Conservation (phyloP, 2,329 filamentous ascomycete genomes). For the Pestalotiopsis fici region DNA sequence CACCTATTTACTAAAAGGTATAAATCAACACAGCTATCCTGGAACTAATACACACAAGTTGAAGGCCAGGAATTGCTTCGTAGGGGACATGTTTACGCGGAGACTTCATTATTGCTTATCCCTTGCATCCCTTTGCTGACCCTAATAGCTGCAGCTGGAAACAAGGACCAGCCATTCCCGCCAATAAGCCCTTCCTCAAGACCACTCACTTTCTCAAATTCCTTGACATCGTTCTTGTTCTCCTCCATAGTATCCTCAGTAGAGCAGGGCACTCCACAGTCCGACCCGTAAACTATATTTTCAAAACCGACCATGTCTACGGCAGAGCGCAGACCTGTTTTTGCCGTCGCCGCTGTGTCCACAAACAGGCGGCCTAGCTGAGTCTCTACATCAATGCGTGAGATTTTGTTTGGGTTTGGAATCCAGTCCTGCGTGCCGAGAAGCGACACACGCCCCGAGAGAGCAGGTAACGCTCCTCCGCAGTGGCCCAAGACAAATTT, state of each 20-base stretch:
- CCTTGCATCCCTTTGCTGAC: background rate
- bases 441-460: background rate
- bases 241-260: background rate
- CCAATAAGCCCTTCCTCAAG: background rate
- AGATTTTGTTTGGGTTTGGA: background rate
- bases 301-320: background rate
- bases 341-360: background rate
- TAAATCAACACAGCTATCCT: no score
- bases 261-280: background rate
- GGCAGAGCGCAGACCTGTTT: background rate
- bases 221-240: background rate
- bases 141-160: background rate
- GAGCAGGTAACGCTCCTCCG: background rate
- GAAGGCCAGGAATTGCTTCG: no score
- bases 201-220: background rate
- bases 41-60: no score
- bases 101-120: no score
- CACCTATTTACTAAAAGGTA: no score
- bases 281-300: background rate
- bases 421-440: background rate
- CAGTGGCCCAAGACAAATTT: background rate
- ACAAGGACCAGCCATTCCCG: background rate
- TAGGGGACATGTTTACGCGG: no score
- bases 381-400: background rate
- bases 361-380: background rate